Evolutionary conservation across 495 filamentous ascomycete species (phyloP), one percentile per base, ranked within the genome.

Genomic region (Lophiostoma macrostomum): DNA sequence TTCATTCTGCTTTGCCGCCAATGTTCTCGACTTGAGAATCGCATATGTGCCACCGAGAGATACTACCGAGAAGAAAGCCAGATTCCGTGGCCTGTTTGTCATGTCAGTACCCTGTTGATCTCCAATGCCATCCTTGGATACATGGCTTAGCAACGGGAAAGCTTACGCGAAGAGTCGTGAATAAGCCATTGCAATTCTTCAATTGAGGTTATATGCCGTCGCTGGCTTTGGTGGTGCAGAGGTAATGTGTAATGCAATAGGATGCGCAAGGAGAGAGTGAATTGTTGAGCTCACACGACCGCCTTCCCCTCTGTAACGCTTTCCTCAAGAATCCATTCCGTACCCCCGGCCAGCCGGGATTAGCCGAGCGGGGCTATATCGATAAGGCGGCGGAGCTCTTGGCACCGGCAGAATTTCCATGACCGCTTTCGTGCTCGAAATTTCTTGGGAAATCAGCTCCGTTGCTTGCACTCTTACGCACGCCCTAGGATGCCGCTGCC

Each of bases 261-360:
- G 13, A 23, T 13, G 23, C 30, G 20, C 23, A 31, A 28, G 14
- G 16, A 18, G 13, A 5, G 45, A 28, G 34, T 10, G 46, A 50
- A n/a, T n/a, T n/a, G n/a, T n/a, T n/a, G n/a, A n/a, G 45, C 38
- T 50, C 53, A 57, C 53, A 57, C 53, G 53, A 57, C 53, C 7
- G 2, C 25, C 29, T 24, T 19, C 37, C 42, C 29, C 18, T 16
- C 4, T 10, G 27, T 18, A 19, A 23, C 40, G 13, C 24, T 38
- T 57, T 57, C 45, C 46, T 46, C 53, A 57, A 44, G 35, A 55
- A 55, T 30, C 18, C 20, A 12, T 28, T n/a, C n/a, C n/a, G n/a
- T n/a, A n/a, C n/a, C n/a, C n/a, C n/a, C 23, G 19, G 18, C 44
- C 27, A 12, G 12, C 24, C 35, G 14, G 8, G 2, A 24, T 42